Base-by-base conservation (phyloP, 805 yeast species). In the Ogataea trehalophila region DNA sequence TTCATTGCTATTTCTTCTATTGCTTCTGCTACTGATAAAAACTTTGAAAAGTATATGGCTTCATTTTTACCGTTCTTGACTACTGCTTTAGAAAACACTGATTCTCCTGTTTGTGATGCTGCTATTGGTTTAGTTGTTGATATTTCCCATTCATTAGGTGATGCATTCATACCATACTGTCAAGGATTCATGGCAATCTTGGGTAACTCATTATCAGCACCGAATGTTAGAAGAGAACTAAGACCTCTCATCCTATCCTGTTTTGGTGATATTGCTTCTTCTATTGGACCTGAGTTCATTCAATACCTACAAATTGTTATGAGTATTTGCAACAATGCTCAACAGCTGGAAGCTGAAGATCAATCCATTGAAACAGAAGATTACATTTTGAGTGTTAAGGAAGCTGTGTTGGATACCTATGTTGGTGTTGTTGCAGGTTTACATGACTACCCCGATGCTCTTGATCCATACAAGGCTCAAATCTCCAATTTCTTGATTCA, bases 51-150 rank as follows among this genome's bases (percentile, higher is more conserved):
- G 58, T 94, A 88, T 66, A 81, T 91, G 82, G 82, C 79, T 47
- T 76, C 86, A 6, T 89, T 94, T 65, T 73, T 88, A 50, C 97
- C 98, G 47, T 91, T 75, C 65, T 75, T 94, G 64, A 80, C 82
- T 16, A 75, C 76, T 51, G 96, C 96, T 0, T 74, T 94, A 51
- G 78, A 80, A 57, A 91, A 90, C 66, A 81, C 86, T 8, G 96
- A 88, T 36, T 81, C 89, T 5, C 86, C 91, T 36, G 82, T 87
- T 11, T 85, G 96, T 60, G 79, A 79, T 53, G 87, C 96, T 5
- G 96, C 98, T 3, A 90, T 94, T 48, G 98, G 99, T 4, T 77
- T 94, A 43, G 90, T 94, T 49, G 97, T 97, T 17, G 99, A 94
- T 69, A 83, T 92, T 56, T 80, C 95, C 9, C 95, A 90, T 62